These are phyloP conservation scores for Blastobotrys illinoisensis DNA, from an alignment of 1,139 yeast genomes.

Conservation along the genomic window DNA sequence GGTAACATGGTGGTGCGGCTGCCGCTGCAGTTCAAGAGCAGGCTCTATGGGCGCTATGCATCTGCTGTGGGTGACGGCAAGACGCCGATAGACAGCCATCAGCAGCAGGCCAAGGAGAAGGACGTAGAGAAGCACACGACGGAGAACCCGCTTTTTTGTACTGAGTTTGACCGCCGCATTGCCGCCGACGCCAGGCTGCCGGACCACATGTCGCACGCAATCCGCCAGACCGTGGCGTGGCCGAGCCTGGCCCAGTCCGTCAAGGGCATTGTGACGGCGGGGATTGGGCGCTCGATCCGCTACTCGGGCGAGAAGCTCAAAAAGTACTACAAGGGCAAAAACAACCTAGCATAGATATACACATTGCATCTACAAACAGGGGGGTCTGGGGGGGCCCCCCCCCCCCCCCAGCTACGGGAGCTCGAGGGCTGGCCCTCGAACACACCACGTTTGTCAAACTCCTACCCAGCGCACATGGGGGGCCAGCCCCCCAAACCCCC, in stretches of 20 bases:
- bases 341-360: neutral
- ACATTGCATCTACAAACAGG: neutral
- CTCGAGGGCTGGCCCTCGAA: too few species aligned
- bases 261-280: constrained; percentile 87
- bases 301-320: constrained; percentile 72
- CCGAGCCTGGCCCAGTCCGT: constrained; percentile 72
- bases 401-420: too few species aligned
- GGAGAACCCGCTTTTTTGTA: constrained; percentile 11
- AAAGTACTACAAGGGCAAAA: constrained; percentile 25
- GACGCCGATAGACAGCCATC: constrained; percentile 1
- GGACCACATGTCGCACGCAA: constrained; percentile 38
- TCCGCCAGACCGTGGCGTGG: constrained; percentile 56
- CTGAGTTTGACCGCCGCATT: constrained; percentile 36
- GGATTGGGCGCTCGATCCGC: constrained; percentile 59
- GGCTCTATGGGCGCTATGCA: constrained; percentile 41
- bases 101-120: constrained; percentile 2
- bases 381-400: too few species aligned
- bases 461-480: too few species aligned
- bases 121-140: neutral
- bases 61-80: constrained; percentile 6
- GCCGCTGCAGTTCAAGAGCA: constrained; percentile 49
- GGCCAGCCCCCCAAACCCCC: too few species aligned
- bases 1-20: constrained; percentile 39
- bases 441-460: too few species aligned
- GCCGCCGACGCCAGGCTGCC: constrained; percentile 40